Percentiles rank a stretch among this genome's conserved stretches.
Evolutionary conservation across 768 basidiomycete genomes (phyloP).

Genomic region (Xerocomellus intermedius): DNA sequence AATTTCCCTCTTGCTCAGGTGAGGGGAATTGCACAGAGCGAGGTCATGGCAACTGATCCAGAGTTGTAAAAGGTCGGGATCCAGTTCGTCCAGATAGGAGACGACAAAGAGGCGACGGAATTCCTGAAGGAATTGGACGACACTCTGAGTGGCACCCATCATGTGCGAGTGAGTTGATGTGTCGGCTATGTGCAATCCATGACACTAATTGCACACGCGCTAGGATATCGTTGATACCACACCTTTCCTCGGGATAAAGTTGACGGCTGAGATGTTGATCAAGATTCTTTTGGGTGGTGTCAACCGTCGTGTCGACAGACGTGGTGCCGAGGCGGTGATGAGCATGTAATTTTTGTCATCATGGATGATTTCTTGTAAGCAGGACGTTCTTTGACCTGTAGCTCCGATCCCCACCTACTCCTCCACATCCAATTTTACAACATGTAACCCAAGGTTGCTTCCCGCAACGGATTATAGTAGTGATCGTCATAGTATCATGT

Average conservation of each 20-base stretch:
- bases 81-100: constrained; percentile 73
- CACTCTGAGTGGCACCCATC: constrained; percentile 41
- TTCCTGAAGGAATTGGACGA: constrained; percentile 59
- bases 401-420: neutral
- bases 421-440: neutral
- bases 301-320: constrained; percentile 50
- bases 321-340: constrained; percentile 28
- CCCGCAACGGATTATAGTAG: no score
- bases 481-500: no score
- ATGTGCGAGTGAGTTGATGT: constrained; percentile 41
- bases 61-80: constrained; percentile 50
- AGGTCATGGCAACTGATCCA: neutral
- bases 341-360: neutral
- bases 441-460: neutral
- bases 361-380: neutral
- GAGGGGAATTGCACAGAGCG: neutral
- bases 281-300: constrained; percentile 70
- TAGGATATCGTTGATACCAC: constrained; percentile 76
- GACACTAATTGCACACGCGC: neutral
- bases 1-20: constrained; percentile 56
- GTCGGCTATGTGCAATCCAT: neutral
- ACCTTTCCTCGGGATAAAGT: constrained; percentile 42
- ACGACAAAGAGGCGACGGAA: constrained; percentile 37
- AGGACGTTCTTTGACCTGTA: neutral
- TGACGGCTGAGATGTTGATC: constrained; percentile 49